These are phyloP conservation scores for Psidium guajava DNA, from an alignment of 345 rosid genomes.

Conservation along the genomic window DNA sequence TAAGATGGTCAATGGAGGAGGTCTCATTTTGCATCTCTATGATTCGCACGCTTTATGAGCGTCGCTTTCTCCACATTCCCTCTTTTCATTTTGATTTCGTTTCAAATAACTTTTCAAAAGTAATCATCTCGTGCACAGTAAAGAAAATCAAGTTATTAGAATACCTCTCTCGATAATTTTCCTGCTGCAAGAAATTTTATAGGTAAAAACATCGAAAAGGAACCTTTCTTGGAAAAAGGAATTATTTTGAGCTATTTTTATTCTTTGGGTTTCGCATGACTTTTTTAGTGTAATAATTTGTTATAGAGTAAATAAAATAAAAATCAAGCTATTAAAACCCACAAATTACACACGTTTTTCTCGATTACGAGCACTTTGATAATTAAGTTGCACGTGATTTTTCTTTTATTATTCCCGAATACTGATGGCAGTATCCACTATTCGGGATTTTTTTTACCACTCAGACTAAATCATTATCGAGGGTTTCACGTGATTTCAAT, in stretches of 20 bases:
- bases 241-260: too few species aligned
- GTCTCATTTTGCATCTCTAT: neutral
- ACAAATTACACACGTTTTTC: neutral
- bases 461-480: neutral
- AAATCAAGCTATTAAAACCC: too few species aligned
- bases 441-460: neutral
- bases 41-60: neutral
- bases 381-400: neutral
- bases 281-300: too few species aligned
- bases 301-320: too few species aligned
- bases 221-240: too few species aligned
- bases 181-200: too few species aligned
- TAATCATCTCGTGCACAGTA: too few species aligned
- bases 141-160: too few species aligned
- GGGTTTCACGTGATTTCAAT: neutral
- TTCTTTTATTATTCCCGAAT: neutral
- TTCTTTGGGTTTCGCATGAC: too few species aligned
- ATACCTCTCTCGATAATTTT: too few species aligned
- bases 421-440: neutral
- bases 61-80: neutral
- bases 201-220: too few species aligned
- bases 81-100: neutral
- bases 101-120: neutral
- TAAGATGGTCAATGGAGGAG: neutral
- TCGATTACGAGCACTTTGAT: neutral